phyloP scores from a whole-genome alignment of 495 filamentous ascomycete species.

The Penicillium coffeae region DNA sequence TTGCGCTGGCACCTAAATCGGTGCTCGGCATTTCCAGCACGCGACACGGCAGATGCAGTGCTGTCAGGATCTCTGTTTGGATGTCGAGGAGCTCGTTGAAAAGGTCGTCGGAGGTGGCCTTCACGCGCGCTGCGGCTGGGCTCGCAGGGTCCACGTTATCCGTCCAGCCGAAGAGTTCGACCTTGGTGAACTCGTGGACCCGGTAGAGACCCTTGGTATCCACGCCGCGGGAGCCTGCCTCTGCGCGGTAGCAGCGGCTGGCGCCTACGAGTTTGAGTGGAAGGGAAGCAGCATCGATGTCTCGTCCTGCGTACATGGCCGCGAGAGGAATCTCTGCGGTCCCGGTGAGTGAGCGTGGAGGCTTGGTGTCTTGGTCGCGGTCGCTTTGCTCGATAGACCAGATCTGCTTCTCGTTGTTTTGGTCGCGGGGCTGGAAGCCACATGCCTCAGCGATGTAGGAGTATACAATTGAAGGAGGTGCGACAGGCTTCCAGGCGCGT shows the following conservation, averaged over 20 bases:
- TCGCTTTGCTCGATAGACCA: conserved; percentile 72
- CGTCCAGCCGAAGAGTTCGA: conserved; percentile 91
- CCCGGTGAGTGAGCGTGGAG: conserved; percentile 69
- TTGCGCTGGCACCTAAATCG: conserved; percentile 85
- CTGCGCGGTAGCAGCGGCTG: conserved; percentile 87
- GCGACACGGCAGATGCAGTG: conserved; percentile 77
- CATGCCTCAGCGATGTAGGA: conserved; percentile 84
- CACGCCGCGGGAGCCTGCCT: conserved; percentile 82
- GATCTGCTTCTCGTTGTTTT: conserved; percentile 85
- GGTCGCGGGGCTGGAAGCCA: conserved; percentile 90
- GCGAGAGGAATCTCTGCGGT: conserved; percentile 95
- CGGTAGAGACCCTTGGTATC: conserved; percentile 94
- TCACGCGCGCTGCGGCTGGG: neutral
- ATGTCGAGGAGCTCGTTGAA: conserved; percentile 82
- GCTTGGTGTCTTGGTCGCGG: conserved; percentile 50
- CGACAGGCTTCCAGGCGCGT: conserved; percentile 70
- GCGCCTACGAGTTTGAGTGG: conserved; percentile 78
- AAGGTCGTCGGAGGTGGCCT: conserved; percentile 44
- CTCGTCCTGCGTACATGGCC: conserved; percentile 75
- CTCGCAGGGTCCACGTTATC: conserved; percentile 38
- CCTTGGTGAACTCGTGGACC: conserved; percentile 99
- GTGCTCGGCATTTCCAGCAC: conserved; percentile 86
- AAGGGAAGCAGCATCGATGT: conserved; percentile 56
- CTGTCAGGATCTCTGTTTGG: conserved; percentile 74
- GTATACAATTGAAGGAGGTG: conserved; percentile 88